Evolutionary conservation across 2,329 filamentous ascomycete genomes (phyloP).

Genomic region (Penicillium sp.): DNA sequence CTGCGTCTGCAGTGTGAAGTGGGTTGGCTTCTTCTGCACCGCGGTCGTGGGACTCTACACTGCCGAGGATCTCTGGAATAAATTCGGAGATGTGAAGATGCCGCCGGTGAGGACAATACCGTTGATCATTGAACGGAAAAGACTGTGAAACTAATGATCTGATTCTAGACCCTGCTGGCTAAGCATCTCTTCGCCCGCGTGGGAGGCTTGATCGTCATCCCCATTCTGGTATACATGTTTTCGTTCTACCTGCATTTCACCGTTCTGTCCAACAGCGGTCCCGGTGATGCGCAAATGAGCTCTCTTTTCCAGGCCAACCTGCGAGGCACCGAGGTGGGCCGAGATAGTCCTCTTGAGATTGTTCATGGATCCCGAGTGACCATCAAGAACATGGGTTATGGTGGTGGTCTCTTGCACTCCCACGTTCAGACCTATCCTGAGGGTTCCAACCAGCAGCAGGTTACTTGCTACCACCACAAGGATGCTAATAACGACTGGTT

Average conservation of each 20-base stretch:
- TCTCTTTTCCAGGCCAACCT: constrained; percentile 98
- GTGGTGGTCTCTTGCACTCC: constrained; percentile 91
- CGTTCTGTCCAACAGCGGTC: constrained; percentile 89
- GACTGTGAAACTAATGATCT: constrained; percentile 13
- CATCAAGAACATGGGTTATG: constrained; percentile 99
- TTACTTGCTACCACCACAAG: constrained; percentile 99
- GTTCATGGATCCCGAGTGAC: constrained; percentile 87
- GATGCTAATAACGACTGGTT: constrained; percentile 99
- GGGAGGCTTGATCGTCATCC: constrained; percentile 84
- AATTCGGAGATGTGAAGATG: constrained; percentile 94
- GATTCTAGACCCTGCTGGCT: constrained; percentile 64
- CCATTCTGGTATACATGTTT: constrained; percentile 89
- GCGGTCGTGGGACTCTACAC: constrained; percentile 95
- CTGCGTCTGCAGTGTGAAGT: constrained; percentile 97
- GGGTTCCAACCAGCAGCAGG: constrained; percentile 90
- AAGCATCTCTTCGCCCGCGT: constrained; percentile 80
- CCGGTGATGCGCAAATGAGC: constrained; percentile 99
- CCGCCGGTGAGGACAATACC: constrained; percentile 63
- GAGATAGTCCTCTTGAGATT: constrained; percentile 90
- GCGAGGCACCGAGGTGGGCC: constrained; percentile 88
- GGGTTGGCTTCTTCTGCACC: constrained; percentile 94
- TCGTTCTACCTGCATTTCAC: constrained; percentile 95
- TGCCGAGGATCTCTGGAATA: constrained; percentile 94
- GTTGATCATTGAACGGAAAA: not conserved
- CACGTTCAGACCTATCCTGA: constrained; percentile 96